Conservation (phyloP, 495 filamentous ascomycete genomes). For the Talaromyces ruber region DNA sequence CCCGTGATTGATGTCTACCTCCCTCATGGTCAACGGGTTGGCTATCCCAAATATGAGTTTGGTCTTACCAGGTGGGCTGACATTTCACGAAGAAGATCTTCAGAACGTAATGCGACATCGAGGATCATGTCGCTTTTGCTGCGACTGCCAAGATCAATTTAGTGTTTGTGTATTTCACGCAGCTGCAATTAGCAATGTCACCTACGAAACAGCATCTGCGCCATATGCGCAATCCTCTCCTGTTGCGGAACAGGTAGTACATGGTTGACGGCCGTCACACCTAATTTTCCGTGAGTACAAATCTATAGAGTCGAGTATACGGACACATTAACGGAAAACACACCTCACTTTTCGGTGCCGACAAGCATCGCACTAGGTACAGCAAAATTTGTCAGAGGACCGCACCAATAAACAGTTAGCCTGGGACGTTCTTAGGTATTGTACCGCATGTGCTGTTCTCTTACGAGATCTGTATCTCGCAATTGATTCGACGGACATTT, state of each 20-base stretch:
- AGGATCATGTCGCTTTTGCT: constrained; percentile 14
- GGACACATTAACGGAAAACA: too few relatives aligned
- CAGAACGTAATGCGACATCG: constrained; percentile 10
- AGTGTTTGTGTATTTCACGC: neutral
- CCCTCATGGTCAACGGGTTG: neutral
- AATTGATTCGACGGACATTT: neutral
- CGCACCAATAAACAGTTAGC: neutral
- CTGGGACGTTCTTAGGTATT: neutral
- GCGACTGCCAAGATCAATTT: constrained; percentile 1
- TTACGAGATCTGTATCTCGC: neutral
- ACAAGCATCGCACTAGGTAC: constrained; percentile 2
- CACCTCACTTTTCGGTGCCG: constrained; percentile 2
- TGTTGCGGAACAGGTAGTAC: constrained; percentile 7
- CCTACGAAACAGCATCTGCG: constrained; percentile 8
- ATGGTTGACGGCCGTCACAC: constrained; percentile 12
- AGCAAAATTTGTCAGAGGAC: neutral
- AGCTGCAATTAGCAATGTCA: neutral
- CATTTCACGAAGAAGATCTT: constrained; percentile 9
- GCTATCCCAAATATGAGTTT: neutral
- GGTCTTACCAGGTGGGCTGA: constrained; percentile 8
- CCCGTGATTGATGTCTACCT: neutral
- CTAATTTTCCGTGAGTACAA: neutral
- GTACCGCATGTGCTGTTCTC: constrained; percentile 1
- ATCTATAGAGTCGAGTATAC: neutral
- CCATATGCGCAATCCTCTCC: constrained; percentile 10